Base-by-base conservation (phyloP, 306 rosid genomes). In the Fagus sylvatica region DNA sequence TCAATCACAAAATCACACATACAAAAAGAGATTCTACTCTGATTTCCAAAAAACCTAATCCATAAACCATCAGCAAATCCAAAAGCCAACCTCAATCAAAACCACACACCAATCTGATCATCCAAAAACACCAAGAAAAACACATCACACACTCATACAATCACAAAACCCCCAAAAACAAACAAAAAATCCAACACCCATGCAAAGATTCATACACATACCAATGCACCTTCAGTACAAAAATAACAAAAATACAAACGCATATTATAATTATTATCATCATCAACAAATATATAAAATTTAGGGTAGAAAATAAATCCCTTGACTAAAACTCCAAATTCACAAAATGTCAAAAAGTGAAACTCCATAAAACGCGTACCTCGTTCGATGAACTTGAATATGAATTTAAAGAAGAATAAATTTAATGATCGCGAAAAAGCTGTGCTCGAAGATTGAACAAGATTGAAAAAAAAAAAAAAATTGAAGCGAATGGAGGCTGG, bases 311-410 rank as follows among this genome's bases (percentile, higher is more conserved):
- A 60, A 72, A 13, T 40, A 36, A 22, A 22, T 22, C 28, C 28
- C 28, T 22, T 0, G 28, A 22, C 28, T 22, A 22, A 22, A 22
- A 22, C 28, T 22, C 28, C 28, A 22, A 22, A 22, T 22, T 22
- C 28, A 22, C 28, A 22, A 22, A 22, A 22, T 22, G 28, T 22
- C 28, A 22, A 22, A 22, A 22, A 22, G 28, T 22, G 4, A 16
- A 79, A 36, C 76, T 69, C n/a, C 3, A 61, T 15, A 36, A 78
- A 62, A 43, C 36, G 73, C 69, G 43, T 60, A 84, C 79, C 84
- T 70, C 53, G 30, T 4, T 43, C 39, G 40, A 73, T 59, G 48
- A 49, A 75, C 9, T 61, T 39, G 64, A 71, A 40, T 61, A 51
- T 62, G 76, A 40, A 17, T 28, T n/a, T 7, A 15, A 15, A 46